Conservation (phyloP, 2,329 filamentous ascomycete species). For the Pseudogymnoascus sp. region DNA sequence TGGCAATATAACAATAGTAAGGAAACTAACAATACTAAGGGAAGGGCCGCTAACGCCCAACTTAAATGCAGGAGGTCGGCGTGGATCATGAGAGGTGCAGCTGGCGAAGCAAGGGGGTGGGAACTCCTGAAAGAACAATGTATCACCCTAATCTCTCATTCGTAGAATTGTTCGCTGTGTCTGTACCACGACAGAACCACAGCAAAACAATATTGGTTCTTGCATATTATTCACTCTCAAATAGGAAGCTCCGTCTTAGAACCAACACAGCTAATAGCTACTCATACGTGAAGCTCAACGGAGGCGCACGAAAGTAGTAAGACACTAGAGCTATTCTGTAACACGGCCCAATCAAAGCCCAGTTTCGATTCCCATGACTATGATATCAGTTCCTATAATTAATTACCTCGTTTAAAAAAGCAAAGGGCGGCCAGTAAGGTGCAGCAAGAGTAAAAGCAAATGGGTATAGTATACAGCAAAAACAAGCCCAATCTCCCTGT, state of each 20-base stretch:
- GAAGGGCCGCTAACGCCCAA: not conserved
- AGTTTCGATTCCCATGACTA: not conserved
- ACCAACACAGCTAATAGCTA: not conserved
- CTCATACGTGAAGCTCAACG: not conserved
- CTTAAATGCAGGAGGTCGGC: not conserved
- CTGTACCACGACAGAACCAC: not conserved
- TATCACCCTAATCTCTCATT: not conserved
- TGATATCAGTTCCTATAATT: not conserved
- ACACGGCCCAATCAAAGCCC: not conserved
- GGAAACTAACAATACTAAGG: not conserved
- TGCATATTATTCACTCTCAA: not conserved
- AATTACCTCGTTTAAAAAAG: not conserved
- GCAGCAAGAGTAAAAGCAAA: not conserved
- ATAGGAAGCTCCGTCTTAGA: not conserved
- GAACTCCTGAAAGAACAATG: not conserved
- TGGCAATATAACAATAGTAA: not conserved
- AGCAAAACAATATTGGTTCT: not conserved
- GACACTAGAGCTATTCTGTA: not conserved
- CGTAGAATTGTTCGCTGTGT: not conserved
- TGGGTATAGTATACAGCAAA: slow-evolving; percentile 5
- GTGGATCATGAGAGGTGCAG: not conserved
- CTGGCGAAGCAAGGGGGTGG: not conserved
- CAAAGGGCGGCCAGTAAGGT: not conserved
- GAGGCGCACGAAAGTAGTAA: not conserved
- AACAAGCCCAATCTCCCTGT: not conserved